Percentiles rank a stretch among this genome's conserved stretches.
phyloP scores from a whole-genome alignment of 1,284 basidiomycete species.

The Sanguinoderma infundibulare region DNA sequence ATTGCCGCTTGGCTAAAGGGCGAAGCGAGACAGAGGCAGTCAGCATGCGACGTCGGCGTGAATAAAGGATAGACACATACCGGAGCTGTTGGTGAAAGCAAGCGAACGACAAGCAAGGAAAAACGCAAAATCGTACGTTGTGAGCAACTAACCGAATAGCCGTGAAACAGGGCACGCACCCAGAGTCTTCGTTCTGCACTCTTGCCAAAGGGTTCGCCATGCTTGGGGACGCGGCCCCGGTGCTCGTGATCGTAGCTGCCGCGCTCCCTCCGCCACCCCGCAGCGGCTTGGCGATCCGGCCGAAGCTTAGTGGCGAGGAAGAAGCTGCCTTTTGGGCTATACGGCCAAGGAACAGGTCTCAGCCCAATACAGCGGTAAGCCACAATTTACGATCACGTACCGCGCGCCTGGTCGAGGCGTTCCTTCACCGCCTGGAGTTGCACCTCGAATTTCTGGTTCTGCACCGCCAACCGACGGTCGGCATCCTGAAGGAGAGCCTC shows the following conservation, averaged over 20 bases:
- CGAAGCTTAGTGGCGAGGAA: slow-evolving; percentile 79
- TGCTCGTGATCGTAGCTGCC: slow-evolving; percentile 38
- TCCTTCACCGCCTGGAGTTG: slow-evolving; percentile 93
- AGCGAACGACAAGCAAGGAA: slow-evolving; percentile 20
- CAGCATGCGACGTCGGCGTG: slow-evolving; percentile 6
- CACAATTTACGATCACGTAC: slow-evolving; percentile 50
- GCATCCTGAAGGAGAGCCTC: slow-evolving; percentile 93
- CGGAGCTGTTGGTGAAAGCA: slow-evolving; percentile 28
- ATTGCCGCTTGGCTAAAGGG: slow-evolving; percentile 77
- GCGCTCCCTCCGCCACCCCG: slow-evolving; percentile 84
- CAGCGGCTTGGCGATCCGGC: slow-evolving; percentile 95
- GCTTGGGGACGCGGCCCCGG: slow-evolving; percentile 50
- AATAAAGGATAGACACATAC: slow-evolving; percentile 29
- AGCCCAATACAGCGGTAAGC: slow-evolving; percentile 19
- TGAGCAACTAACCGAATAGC: slow-evolving; percentile 20
- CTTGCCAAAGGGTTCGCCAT: slow-evolving; percentile 66
- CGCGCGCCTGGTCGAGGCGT: slow-evolving; percentile 89
- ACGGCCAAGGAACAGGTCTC: slow-evolving; percentile 21
- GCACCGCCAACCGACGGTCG: slow-evolving; percentile 86
- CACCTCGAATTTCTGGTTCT: slow-evolving; percentile 96
- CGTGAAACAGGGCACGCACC: slow-evolving; percentile 53
- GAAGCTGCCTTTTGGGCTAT: slow-evolving; percentile 79
- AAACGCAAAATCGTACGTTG: slow-evolving; percentile 4
- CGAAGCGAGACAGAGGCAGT: slow-evolving; percentile 13
- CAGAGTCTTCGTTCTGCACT: slow-evolving; percentile 79